These are phyloP conservation scores for Hirsutella rhossiliensis DNA, from an alignment of 2,329 filamentous ascomycete genomes.

Conservation along the genomic window DNA sequence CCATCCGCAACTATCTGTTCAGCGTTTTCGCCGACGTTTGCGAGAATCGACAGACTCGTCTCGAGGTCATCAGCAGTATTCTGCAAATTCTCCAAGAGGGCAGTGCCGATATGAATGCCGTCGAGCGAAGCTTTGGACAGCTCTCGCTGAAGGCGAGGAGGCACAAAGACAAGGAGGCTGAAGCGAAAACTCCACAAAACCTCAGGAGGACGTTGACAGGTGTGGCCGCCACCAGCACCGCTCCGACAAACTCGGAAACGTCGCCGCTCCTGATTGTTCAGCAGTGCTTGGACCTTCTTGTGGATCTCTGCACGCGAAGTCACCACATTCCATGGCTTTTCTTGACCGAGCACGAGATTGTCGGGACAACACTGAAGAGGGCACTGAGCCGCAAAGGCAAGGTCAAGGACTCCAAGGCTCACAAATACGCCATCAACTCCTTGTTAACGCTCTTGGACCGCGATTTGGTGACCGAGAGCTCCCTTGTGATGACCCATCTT, in stretches of 20 bases:
- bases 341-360: slow-evolving; percentile 79
- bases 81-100: slow-evolving; percentile 93
- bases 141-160: slow-evolving; percentile 85
- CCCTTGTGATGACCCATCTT: slow-evolving; percentile 89
- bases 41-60: slow-evolving; percentile 89
- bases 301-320: slow-evolving; percentile 74
- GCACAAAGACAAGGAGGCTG: slow-evolving; percentile 46
- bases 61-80: slow-evolving; percentile 86
- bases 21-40: slow-evolving; percentile 84
- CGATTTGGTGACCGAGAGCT: slow-evolving; percentile 93
- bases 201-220: slow-evolving; percentile 65
- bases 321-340: slow-evolving; percentile 84
- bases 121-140: slow-evolving; percentile 91
- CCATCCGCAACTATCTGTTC: slow-evolving; percentile 72
- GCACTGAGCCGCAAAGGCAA: slow-evolving; percentile 76
- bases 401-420: slow-evolving; percentile 68
- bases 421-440: slow-evolving; percentile 86
- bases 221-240: slow-evolving; percentile 28
- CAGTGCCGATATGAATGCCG: slow-evolving; percentile 81
- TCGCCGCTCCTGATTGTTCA: slow-evolving; percentile 93
- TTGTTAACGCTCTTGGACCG: slow-evolving; percentile 79
- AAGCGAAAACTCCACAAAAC: slow-evolving; percentile 66
- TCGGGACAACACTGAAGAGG: slow-evolving; percentile 63
- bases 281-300: slow-evolving; percentile 79
- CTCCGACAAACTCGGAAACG: slow-evolving; percentile 64